Conservation (phyloP, 208 protist species). For the Herpetomonas samuelpessoai region DNA sequence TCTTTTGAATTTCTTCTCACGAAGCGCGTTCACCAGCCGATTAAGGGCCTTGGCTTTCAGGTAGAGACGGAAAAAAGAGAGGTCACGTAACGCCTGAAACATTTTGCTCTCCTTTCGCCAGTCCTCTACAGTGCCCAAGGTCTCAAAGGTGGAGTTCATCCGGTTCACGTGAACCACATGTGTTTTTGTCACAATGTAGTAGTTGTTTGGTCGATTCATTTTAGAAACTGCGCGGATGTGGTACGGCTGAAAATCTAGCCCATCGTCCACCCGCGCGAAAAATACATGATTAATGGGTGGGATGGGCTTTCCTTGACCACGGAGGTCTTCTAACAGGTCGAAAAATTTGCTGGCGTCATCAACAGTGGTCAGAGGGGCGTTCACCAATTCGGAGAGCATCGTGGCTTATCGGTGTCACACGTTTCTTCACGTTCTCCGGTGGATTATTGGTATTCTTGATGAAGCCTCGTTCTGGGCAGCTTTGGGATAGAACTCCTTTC, state of each 20-base stretch:
- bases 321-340: slow-evolving; percentile 26
- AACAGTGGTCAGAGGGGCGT: slow-evolving; percentile 40
- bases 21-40: slow-evolving; percentile 28
- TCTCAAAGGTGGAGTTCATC: slow-evolving; percentile 39
- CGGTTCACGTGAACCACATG: slow-evolving; percentile 71
- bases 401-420: neutral
- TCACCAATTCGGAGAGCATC: slow-evolving; percentile 8
- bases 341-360: slow-evolving; percentile 56
- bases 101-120: slow-evolving; percentile 58
- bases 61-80: slow-evolving; percentile 69
- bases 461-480: no score
- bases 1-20: slow-evolving; percentile 20
- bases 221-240: slow-evolving; percentile 68
- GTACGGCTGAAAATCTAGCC: slow-evolving; percentile 80
- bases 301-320: slow-evolving; percentile 27
- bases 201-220: slow-evolving; percentile 63
- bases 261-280: slow-evolving; percentile 58
- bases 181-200: slow-evolving; percentile 75
- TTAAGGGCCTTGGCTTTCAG: slow-evolving; percentile 42
- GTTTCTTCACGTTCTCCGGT: no score
- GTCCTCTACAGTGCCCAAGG: slow-evolving; percentile 30
- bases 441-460: no score
- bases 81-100: slow-evolving; percentile 39
- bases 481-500: no score
- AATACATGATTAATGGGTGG: slow-evolving; percentile 83